phyloP scores from a whole-genome alignment of 495 filamentous ascomycete species.

The Evernia prunastri region DNA sequence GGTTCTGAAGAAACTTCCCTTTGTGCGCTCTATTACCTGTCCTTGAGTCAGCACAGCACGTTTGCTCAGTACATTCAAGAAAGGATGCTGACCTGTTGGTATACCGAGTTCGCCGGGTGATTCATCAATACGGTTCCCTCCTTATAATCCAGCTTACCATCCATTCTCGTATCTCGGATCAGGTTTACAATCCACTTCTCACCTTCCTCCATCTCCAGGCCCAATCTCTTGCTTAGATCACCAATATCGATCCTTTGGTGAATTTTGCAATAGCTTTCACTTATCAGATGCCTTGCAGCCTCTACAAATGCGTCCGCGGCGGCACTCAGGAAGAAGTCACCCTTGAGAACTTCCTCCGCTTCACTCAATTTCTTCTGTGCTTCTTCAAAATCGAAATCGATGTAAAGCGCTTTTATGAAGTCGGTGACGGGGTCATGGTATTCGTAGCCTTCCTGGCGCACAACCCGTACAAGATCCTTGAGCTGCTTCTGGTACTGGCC shows the following conservation, averaged over 20 bases:
- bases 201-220: constrained; percentile 84
- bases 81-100: constrained; percentile 99
- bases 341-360: constrained; percentile 84
- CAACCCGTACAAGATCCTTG: constrained; percentile 90
- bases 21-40: constrained; percentile 30
- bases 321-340: constrained; percentile 90
- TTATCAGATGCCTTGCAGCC: constrained; percentile 89
- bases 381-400: constrained; percentile 98
- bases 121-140: constrained; percentile 99
- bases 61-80: constrained; percentile 46
- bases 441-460: constrained; percentile 95
- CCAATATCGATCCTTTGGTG: constrained; percentile 93
- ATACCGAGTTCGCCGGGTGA: constrained; percentile 94
- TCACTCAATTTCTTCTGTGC: constrained; percentile 86
- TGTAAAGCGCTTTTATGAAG: constrained; percentile 90
- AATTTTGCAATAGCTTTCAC: constrained; percentile 99
- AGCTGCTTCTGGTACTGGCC: constrained; percentile 94
- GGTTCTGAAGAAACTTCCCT: constrained; percentile 29
- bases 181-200: constrained; percentile 99
- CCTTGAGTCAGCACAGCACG: constrained; percentile 40
- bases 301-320: constrained; percentile 88
- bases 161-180: constrained; percentile 92
- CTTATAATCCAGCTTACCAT: constrained; percentile 98
- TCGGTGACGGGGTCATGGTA: constrained; percentile 93
- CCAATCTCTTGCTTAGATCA: constrained; percentile 83